Evolutionary conservation across 2,329 filamentous ascomycete genomes (phyloP).

Genomic region (Helotiales sp.): DNA sequence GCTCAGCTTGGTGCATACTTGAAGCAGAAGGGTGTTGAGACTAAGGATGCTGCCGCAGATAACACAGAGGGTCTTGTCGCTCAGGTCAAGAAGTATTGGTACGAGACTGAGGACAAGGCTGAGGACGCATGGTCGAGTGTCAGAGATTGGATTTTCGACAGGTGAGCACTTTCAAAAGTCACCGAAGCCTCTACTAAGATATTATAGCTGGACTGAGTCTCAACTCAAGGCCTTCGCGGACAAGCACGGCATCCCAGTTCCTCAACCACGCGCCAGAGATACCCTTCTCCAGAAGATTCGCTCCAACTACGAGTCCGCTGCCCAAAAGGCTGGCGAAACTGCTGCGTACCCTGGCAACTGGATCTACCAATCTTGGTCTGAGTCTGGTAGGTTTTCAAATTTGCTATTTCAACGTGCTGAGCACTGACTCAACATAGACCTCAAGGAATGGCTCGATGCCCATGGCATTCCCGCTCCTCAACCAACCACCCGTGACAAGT

Average conservation of each 20-base stretch:
- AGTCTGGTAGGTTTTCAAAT: constrained; percentile 57
- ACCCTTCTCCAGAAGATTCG: constrained; percentile 78
- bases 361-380: constrained; percentile 87
- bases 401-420: background rate
- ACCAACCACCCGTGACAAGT: constrained; percentile 80
- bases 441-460: constrained; percentile 92
- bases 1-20: constrained; percentile 72
- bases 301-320: constrained; percentile 78
- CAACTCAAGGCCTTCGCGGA: constrained; percentile 93
- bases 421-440: constrained; percentile 54
- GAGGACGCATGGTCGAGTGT: constrained; percentile 73
- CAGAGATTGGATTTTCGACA: constrained; percentile 92
- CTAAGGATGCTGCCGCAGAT: constrained; percentile 67
- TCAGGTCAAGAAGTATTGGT: constrained; percentile 76
- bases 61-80: constrained; percentile 71
- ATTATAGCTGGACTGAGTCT: constrained; percentile 62
- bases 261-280: constrained; percentile 86
- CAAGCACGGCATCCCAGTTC: constrained; percentile 80
- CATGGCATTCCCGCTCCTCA: constrained; percentile 87
- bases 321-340: constrained; percentile 77
- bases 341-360: constrained; percentile 90
- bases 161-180: constrained; percentile 50
- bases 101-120: constrained; percentile 78
- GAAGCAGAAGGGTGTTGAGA: constrained; percentile 71
- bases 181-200: constrained; percentile 18